Conservation (phyloP, 108 stramenopile genomes). For the Fragilariopsis cylindrus region DNA sequence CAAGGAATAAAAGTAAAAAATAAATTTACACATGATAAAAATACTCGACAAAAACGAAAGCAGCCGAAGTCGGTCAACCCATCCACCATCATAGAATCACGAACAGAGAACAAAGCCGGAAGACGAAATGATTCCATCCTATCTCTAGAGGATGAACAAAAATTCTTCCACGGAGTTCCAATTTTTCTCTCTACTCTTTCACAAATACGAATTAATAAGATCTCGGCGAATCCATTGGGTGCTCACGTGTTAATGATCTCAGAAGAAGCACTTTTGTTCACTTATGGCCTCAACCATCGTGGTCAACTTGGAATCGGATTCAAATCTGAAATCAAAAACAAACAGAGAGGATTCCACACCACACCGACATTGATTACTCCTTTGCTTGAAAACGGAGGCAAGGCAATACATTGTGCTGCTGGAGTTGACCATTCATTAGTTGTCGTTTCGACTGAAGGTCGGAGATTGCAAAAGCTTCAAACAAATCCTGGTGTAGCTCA, state of each 20-base stretch:
- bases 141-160: conserved; percentile 9
- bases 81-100: conserved; percentile 27
- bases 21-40: background rate
- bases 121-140: conserved; percentile 2
- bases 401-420: conserved; percentile 76
- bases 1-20: conserved; percentile 5
- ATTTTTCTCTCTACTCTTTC: conserved; percentile 63
- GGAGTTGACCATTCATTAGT: conserved; percentile 81
- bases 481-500: conserved; percentile 23
- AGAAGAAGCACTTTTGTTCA: conserved; percentile 71
- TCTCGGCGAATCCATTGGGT: conserved; percentile 81
- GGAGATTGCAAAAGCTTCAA: conserved; percentile 44
- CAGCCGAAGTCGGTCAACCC: background rate
- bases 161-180: conserved; percentile 67
- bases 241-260: conserved; percentile 80
- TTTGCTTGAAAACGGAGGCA: conserved; percentile 82
- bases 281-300: conserved; percentile 73
- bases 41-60: conserved; percentile 8
- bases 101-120: conserved; percentile 26
- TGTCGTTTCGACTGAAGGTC: conserved; percentile 67
- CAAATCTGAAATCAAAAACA: conserved; percentile 23
- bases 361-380: conserved; percentile 76
- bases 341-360: conserved; percentile 36
- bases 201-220: conserved; percentile 61
- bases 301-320: conserved; percentile 79